These are phyloP conservation scores for Taphrina confusa DNA, from an alignment of 1,139 yeast species.

Conservation along the genomic window DNA sequence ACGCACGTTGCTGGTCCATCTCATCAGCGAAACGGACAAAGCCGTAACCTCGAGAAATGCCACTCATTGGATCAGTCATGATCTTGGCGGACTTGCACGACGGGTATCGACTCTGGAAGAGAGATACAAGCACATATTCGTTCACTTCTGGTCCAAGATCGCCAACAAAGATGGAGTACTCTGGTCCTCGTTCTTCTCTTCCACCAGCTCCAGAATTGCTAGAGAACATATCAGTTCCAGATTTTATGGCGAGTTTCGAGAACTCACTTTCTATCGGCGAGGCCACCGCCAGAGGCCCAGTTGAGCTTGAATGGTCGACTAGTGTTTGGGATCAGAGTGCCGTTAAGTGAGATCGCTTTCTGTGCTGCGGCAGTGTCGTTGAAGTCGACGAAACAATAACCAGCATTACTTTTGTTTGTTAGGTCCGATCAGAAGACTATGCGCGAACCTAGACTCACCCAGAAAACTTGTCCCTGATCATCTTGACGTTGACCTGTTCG, in stretches of 20 bases:
- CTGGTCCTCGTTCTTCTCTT: conserved; percentile 52
- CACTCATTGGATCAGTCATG: conserved; percentile 77
- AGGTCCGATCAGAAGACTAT: neutral
- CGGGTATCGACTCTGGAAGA: conserved; percentile 69
- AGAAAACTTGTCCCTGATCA: conserved; percentile 57
- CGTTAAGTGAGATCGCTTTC: conserved; percentile 68
- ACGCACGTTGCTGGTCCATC: conserved; percentile 72
- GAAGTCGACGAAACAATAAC: conserved; percentile 86
- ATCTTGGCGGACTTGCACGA: conserved; percentile 83
- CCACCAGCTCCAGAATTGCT: conserved; percentile 5
- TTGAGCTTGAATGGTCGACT: conserved; percentile 69
- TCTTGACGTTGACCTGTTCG: conserved; percentile 59
- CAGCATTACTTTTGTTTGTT: conserved; percentile 54
- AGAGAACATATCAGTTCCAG: neutral
- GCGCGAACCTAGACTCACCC: conserved; percentile 39
- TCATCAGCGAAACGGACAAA: conserved; percentile 79
- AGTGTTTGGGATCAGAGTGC: conserved; percentile 64
- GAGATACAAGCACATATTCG: conserved; percentile 62
- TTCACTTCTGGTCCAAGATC: conserved; percentile 77
- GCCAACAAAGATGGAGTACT: conserved; percentile 79
- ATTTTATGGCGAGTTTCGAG: too few relatives aligned
- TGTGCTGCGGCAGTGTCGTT: conserved; percentile 64
- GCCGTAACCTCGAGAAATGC: conserved; percentile 82
- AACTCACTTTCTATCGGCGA: conserved; percentile 43
- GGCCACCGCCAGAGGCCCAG: conserved; percentile 80